Evolutionary conservation across 192 early-diverging fungal species (phyloP), one percentile per base, ranked within the genome.

Genomic region (Endogone sp.): DNA sequence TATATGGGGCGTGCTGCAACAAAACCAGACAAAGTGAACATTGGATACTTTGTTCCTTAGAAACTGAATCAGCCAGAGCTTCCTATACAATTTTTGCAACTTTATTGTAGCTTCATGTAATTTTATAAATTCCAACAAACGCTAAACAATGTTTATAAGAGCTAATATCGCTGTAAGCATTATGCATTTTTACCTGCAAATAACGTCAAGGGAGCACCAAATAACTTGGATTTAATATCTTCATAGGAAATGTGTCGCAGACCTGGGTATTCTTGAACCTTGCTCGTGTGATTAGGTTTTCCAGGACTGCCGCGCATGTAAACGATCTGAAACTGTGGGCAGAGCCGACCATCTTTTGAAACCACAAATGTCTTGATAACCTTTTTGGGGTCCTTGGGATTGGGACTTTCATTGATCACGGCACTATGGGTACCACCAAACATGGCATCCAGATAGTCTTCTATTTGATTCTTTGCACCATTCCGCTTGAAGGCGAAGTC

Each of bases 241-340:
- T 6, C 37, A 16, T 49, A 49, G 37, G 9, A 11, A 49, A 49
- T 49, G 37, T 49, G 37, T 49, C 9, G 9, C 6, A 49, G 0
- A 49, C 16, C 37, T 11, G 37, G 37, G 37, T 16, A 56, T 29
- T 32, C 37, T 56, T 55, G 31, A 66, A 66, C 65, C 60, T 56
- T 56, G 31, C 25, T 21, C 21, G 49, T 59, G 56, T 67, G 66
- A 27, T 67, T 67, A 8, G 66, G 56, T 56, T 20, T 57, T 1
- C 66, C 27, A 3, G 71, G 68, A 60, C 28, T 63, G 65, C 71
- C 71, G 28, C 60, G 71, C 37, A 78, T 73, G 57, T 73, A 78
- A 69, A 78, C 65, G 56, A 78, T 64, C 25, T 32, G 65, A 64
- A 78, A 78, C 56, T 66, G 59, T 37, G 49, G 59, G 24, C 63